Evolutionary conservation across 1,284 basidiomycete species (phyloP).

Genomic region (Melampsora americana): DNA sequence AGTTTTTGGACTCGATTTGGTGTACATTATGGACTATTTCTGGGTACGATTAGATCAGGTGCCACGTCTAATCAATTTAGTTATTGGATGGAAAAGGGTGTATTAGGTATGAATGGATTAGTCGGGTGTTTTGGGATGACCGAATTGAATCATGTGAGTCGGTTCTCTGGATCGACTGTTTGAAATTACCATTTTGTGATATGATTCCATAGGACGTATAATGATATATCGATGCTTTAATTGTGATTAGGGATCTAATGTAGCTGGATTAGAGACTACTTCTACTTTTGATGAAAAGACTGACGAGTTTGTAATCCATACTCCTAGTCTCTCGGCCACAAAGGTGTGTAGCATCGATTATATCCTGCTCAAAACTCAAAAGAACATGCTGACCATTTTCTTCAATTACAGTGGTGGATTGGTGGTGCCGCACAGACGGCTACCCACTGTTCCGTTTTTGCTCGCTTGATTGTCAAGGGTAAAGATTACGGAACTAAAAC

Average conservation of each 20-base stretch:
- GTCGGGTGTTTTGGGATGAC: slow-evolving; percentile 64
- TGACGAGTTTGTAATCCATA: slow-evolving; percentile 63
- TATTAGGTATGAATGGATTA: slow-evolving; percentile 60
- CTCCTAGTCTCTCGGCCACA: slow-evolving; percentile 59
- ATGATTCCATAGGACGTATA: slow-evolving; percentile 15
- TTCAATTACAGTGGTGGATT: slow-evolving; percentile 58
- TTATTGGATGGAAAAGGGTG: slow-evolving; percentile 62
- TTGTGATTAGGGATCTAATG: slow-evolving; percentile 59
- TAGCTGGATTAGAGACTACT: slow-evolving; percentile 62
- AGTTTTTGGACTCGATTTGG: slow-evolving; percentile 62
- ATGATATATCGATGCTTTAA: slow-evolving; percentile 46
- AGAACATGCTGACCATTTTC: not conserved
- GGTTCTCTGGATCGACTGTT: not conserved
- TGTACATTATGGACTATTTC: slow-evolving; percentile 61
- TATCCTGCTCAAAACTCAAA: not conserved
- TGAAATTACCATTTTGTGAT: slow-evolving; percentile 38
- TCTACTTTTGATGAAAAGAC: slow-evolving; percentile 60
- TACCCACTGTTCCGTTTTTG: slow-evolving; percentile 62
- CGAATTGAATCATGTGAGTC: slow-evolving; percentile 52
- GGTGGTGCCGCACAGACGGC: slow-evolving; percentile 62
- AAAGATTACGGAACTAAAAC: slow-evolving; percentile 62
- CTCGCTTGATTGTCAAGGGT: slow-evolving; percentile 60
- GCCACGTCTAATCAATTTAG: slow-evolving; percentile 56
- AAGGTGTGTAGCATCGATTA: slow-evolving; percentile 49
- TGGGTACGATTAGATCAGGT: slow-evolving; percentile 56